These are phyloP conservation scores for Fusarium mangiferae DNA, from an alignment of 2,329 filamentous ascomycete species.

Conservation along the genomic window DNA sequence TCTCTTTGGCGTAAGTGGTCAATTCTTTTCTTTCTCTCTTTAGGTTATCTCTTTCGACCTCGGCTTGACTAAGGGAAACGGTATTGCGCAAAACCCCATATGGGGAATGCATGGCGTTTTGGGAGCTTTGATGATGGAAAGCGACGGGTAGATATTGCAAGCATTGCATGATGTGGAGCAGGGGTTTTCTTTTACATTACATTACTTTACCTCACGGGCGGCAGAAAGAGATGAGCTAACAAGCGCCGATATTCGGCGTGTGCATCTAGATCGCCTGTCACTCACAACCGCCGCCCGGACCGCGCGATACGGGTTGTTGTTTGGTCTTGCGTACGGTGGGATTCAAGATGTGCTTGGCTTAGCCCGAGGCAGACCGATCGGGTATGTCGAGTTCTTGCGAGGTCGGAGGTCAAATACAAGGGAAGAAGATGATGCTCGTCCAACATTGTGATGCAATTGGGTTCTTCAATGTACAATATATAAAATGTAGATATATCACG, in stretches of 20 bases:
- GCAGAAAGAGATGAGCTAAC: slow-evolving; percentile 33
- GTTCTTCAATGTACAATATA: not conserved
- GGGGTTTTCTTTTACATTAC: not conserved
- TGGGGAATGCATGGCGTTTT: slow-evolving; percentile 27
- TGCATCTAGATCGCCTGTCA: slow-evolving; percentile 76
- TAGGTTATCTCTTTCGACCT: not conserved
- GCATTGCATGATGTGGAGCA: slow-evolving; percentile 11
- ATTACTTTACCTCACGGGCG: not conserved
- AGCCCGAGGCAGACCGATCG: slow-evolving; percentile 75
- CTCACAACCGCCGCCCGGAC: slow-evolving; percentile 80
- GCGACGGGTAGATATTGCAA: slow-evolving; percentile 42
- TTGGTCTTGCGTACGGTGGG: slow-evolving; percentile 83
- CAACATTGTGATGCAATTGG: slow-evolving; percentile 9
- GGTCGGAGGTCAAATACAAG: slow-evolving; percentile 48
- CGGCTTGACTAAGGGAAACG: slow-evolving; percentile 25
- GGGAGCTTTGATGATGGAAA: slow-evolving; percentile 35
- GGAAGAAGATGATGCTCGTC: slow-evolving; percentile 21
- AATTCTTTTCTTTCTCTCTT: not conserved
- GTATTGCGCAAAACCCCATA: slow-evolving; percentile 25
- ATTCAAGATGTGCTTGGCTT: slow-evolving; percentile 80
- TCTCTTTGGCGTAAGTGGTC: slow-evolving; percentile 79
- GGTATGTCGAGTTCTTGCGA: slow-evolving; percentile 76
- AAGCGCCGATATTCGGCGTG: slow-evolving; percentile 45
- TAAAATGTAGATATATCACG: slow-evolving; percentile 5
- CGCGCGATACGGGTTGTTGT: slow-evolving; percentile 80